Evolutionary conservation across 805 yeast species (phyloP), one percentile per base, ranked within the genome.

Genomic region (Saccharomyces mikatae): DNA sequence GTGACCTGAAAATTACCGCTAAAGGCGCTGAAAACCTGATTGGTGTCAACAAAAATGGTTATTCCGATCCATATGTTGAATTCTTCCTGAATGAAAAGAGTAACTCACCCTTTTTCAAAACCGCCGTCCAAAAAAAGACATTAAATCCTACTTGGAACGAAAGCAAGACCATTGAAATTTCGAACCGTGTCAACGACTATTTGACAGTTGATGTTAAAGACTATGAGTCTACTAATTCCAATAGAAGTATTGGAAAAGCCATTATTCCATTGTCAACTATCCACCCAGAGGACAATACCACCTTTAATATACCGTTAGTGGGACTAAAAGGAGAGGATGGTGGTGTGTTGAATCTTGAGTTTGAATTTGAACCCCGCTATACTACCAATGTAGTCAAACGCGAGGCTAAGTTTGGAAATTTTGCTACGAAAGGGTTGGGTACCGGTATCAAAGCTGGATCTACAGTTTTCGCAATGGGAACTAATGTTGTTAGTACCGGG

Each of bases 141-240:
- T 76, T 90, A 58, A 79, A 85, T 55, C 98, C 98, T 11, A 78
- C 73, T 1, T 92, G 89, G 88, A 84, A 89, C 67, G 96, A 89
- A 73, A 66, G 71, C 17, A 77, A 82, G 47, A 69, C 76, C n/a
- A 72, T 81, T 31, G 78, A 78, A 31, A 73, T 89, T 21, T 62
- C 74, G 22, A 83, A 84, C 67, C 77, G 87, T 63, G 80, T 76
- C 55, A 81, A 80, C 62, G 80, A 87, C 2, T 67, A 70, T 10
- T 66, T 89, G 51, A 73, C 71, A 54, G 74, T 86, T 52, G 78
- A 76, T 52, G 79, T 86, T n/a, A 75, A 63, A 58, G 97, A 91
- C 66, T 89, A 96, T 95, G 97, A 91, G 68, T 79, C 89, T 60
- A 96, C 96, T 60, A 82, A 87, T 47, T 81, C 80, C 57, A 91